Evolutionary conservation across 2,329 filamentous ascomycete species (phyloP).

Genomic region (Capronia americana): DNA sequence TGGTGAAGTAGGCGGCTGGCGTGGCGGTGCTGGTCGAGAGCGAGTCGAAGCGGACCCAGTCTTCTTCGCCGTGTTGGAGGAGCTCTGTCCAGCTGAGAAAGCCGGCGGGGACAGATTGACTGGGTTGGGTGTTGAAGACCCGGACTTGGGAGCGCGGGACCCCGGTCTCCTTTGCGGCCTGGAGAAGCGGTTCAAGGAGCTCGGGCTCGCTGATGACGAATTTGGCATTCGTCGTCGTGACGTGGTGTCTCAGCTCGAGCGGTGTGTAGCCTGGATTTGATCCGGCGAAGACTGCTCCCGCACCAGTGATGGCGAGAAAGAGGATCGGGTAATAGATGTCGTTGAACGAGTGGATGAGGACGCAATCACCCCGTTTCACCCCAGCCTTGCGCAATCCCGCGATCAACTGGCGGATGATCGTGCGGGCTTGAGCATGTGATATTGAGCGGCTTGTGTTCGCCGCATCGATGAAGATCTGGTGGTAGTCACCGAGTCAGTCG

Average conservation of each 20-base stretch:
- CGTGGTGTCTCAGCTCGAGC: conserved; percentile 56
- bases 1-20: conserved; percentile 57
- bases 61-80: conserved; percentile 38
- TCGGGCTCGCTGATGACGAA: conserved; percentile 54
- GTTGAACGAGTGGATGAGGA: conserved; percentile 65
- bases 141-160: conserved; percentile 18
- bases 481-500: background rate
- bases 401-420: conserved; percentile 55
- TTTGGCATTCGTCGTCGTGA: conserved; percentile 52
- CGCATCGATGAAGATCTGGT: conserved; percentile 55
- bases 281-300: conserved; percentile 58
- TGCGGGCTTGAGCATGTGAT: conserved; percentile 25
- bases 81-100: conserved; percentile 24
- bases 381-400: conserved; percentile 52
- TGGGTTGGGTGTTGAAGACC: conserved; percentile 22
- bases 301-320: conserved; percentile 52
- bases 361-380: conserved; percentile 56
- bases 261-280: conserved; percentile 58
- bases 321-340: conserved; percentile 48
- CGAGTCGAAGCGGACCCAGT: conserved; percentile 56
- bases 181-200: conserved; percentile 20
- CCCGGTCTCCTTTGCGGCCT: conserved; percentile 13
- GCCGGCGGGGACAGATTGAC: background rate
- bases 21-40: conserved; percentile 49
- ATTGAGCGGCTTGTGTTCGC: conserved; percentile 49